A percentile compares a stretch with the other conserved stretches of the same genome.
Conservation (phyloP, 2,329 filamentous ascomycete species). For the Diaporthe sp. region DNA sequence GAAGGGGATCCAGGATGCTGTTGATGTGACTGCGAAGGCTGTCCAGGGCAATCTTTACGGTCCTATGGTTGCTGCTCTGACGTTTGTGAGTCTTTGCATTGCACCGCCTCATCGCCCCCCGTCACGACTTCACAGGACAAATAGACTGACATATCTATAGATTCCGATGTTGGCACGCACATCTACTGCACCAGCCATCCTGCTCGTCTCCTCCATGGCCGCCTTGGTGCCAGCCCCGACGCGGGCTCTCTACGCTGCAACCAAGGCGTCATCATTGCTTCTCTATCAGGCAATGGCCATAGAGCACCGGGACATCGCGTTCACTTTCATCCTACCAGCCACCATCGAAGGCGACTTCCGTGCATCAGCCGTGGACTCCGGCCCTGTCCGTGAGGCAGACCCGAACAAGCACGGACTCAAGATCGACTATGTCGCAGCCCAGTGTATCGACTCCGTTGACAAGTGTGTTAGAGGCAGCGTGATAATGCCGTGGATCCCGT, state of each 20-base stretch:
- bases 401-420: constrained; percentile 45
- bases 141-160: constrained; percentile 3
- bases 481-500: constrained; percentile 46
- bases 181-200: constrained; percentile 37
- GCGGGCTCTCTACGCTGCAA: constrained; percentile 46
- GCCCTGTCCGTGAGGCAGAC: constrained; percentile 38
- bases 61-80: constrained; percentile 42
- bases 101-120: neutral
- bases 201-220: constrained; percentile 32
- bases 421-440: constrained; percentile 43
- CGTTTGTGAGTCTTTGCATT: constrained; percentile 38
- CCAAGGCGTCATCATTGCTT: constrained; percentile 46
- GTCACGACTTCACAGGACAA: neutral
- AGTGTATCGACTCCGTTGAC: constrained; percentile 45
- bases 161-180: constrained; percentile 45
- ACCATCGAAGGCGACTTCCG: constrained; percentile 49
- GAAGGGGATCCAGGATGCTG: constrained; percentile 39
- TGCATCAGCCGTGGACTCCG: constrained; percentile 46
- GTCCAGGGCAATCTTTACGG: constrained; percentile 45
- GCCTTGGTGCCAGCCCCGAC: constrained; percentile 47
- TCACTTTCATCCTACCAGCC: constrained; percentile 44
- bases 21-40: constrained; percentile 40
- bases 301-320: constrained; percentile 45
- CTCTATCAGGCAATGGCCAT: constrained; percentile 48
- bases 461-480: constrained; percentile 40